These are phyloP conservation scores for Penicillium ochrochloron DNA, from an alignment of 495 filamentous ascomycete species.

Conservation along the genomic window DNA sequence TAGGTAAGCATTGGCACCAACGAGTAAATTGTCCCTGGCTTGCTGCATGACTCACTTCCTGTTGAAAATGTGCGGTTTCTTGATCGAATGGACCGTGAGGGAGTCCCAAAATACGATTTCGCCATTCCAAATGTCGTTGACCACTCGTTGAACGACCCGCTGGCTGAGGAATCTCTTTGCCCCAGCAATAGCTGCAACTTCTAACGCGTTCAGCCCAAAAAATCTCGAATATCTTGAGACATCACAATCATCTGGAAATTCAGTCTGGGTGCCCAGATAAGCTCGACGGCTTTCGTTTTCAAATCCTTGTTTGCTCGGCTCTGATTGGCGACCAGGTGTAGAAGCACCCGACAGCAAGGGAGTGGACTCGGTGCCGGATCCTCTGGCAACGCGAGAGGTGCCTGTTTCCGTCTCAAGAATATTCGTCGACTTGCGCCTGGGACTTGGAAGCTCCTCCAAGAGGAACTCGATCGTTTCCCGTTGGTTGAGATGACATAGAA, in stretches of 20 bases:
- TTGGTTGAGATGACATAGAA: conserved; percentile 77
- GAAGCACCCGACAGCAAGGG: conserved; percentile 37
- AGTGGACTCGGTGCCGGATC: conserved; percentile 30
- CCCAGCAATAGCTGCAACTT: conserved; percentile 86
- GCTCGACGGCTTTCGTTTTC: conserved; percentile 10
- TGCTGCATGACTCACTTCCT: conserved; percentile 46
- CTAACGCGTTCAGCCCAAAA: conserved; percentile 80
- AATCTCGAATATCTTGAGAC: conserved; percentile 69
- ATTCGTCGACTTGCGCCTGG: conserved; percentile 24
- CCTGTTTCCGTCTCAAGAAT: conserved; percentile 36
- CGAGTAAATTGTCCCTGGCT: neutral
- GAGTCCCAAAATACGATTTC: conserved; percentile 92
- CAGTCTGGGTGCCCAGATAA: conserved; percentile 14
- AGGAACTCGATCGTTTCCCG: conserved; percentile 82
- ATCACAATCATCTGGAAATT: conserved; percentile 30
- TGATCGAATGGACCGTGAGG: conserved; percentile 73
- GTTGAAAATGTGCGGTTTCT: conserved; percentile 83
- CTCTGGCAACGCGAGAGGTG: conserved; percentile 18
- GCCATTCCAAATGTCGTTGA: conserved; percentile 89
- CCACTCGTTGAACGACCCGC: conserved; percentile 80
- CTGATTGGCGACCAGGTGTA: conserved; percentile 29
- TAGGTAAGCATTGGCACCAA: conserved; percentile 10
- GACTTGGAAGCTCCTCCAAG: conserved; percentile 72
- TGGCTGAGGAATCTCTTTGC: conserved; percentile 92
- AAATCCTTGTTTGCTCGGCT: conserved; percentile 19